These are phyloP conservation scores for Termitomyces sp. DNA, from an alignment of 768 basidiomycete genomes.

Conservation along the genomic window DNA sequence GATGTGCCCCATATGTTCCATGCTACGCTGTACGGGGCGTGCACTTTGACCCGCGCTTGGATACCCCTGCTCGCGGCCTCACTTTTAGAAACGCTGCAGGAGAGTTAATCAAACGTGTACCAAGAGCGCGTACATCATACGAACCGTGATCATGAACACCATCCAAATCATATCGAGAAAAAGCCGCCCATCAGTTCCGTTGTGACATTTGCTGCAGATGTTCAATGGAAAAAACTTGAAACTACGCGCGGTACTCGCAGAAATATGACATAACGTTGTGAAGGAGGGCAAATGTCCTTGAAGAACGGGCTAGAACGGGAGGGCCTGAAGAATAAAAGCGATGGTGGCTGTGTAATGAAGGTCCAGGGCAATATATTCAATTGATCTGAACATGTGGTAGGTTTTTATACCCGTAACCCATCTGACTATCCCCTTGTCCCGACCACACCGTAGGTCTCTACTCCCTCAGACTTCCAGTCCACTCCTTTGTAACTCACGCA, in stretches of 20 bases:
- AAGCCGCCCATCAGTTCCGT: neutral
- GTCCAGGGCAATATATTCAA: conserved; percentile 4
- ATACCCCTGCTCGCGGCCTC: neutral
- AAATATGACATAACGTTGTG: neutral
- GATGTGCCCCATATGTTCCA: neutral
- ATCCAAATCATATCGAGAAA: neutral
- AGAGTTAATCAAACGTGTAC: neutral
- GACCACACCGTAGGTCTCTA: neutral
- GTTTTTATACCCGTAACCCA: conserved; percentile 11
- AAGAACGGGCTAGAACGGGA: neutral
- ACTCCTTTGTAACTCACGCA: conserved; percentile 3
- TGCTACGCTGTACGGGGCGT: neutral
- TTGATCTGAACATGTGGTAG: conserved; percentile 1
- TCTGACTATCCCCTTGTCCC: neutral
- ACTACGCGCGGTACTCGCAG: neutral
- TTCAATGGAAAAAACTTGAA: neutral
- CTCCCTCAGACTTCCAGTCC: conserved; percentile 7
- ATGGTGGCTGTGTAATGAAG: conserved; percentile 11
- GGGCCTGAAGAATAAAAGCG: neutral
- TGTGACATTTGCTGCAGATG: neutral
- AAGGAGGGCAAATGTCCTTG: neutral
- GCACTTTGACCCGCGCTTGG: neutral
- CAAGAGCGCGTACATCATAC: neutral
- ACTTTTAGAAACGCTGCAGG: neutral
- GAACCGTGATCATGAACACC: too few relatives aligned